A percentile compares a stretch with the other conserved stretches of the same genome.
phyloP scores from a whole-genome alignment of 805 yeast species.

The Metschnikowia koreensis region DNA sequence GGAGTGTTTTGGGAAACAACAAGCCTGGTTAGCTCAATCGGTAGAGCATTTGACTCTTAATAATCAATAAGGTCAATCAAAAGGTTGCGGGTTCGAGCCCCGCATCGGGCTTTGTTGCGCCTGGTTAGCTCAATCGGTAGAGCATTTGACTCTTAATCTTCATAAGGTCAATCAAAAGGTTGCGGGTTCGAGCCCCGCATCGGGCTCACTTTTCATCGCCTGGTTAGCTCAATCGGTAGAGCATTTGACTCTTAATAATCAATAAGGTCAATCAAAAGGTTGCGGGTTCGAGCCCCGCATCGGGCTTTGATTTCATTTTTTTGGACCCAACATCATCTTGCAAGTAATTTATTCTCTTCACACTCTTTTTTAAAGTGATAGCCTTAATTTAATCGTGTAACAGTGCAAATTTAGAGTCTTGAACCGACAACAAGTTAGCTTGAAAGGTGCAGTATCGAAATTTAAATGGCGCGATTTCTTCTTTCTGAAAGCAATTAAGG shows the following conservation, averaged over 20 bases:
- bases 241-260: slow-evolving; percentile 22
- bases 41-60: slow-evolving; percentile 25
- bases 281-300: slow-evolving; percentile 26
- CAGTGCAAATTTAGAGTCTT: background rate
- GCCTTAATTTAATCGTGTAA: no score
- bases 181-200: slow-evolving; percentile 28
- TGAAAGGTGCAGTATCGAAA: background rate
- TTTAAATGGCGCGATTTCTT: background rate
- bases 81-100: slow-evolving; percentile 26
- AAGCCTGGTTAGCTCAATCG: slow-evolving; percentile 25
- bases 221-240: slow-evolving; percentile 25
- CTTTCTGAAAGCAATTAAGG: background rate
- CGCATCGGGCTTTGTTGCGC: slow-evolving; percentile 22
- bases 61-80: slow-evolving; percentile 20
- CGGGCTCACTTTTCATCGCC: slow-evolving; percentile 20
- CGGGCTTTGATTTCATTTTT: slow-evolving; percentile 17
- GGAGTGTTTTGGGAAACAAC: background rate
- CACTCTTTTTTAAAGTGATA: no score
- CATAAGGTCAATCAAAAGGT: slow-evolving; percentile 25
- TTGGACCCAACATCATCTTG: background rate
- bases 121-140: slow-evolving; percentile 26
- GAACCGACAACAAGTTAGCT: background rate
- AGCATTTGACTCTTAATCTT: slow-evolving; percentile 24
- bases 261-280: slow-evolving; percentile 24
- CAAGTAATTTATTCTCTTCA: no score